Evolutionary conservation across 1,139 yeast genomes (phyloP).

Genomic region (Yamadazyma sp.): DNA sequence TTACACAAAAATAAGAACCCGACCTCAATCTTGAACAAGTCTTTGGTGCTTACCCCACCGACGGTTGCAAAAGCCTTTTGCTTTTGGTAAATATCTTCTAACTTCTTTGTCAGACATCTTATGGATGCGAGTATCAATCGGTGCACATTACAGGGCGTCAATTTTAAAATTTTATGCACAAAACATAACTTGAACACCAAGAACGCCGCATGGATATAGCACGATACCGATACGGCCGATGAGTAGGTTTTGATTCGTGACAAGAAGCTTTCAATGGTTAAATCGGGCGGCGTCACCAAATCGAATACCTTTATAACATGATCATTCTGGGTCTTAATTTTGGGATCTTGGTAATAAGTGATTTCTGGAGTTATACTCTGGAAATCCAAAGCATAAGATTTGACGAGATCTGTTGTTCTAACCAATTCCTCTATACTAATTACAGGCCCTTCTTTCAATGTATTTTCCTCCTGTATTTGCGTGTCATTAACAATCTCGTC

Average conservation of each 20-base stretch:
- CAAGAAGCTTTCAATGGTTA: constrained; percentile 38
- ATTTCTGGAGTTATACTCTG: constrained; percentile 22
- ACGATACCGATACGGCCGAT: constrained; percentile 39
- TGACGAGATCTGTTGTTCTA: constrained; percentile 12
- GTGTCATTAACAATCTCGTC: no score
- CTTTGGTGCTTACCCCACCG: constrained; percentile 42
- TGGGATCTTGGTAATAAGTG: constrained; percentile 16
- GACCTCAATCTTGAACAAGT: constrained; percentile 40
- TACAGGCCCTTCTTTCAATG: neutral
- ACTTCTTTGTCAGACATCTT: constrained; percentile 44
- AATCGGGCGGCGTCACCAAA: constrained; percentile 35
- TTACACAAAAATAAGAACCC: constrained; percentile 43
- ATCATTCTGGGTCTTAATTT: constrained; percentile 21
- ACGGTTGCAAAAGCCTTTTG: constrained; percentile 46
- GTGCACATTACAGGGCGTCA: constrained; percentile 37
- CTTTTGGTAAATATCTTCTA: constrained; percentile 47
- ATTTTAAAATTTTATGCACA: constrained; percentile 31
- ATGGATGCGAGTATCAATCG: constrained; percentile 42
- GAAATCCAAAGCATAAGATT: constrained; percentile 13
- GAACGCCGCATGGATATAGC: constrained; percentile 43
- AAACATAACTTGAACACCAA: constrained; percentile 38
- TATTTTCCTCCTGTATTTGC: no score
- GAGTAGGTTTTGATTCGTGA: constrained; percentile 43
- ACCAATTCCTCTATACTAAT: constrained; percentile 11
- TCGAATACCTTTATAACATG: constrained; percentile 36